These are phyloP conservation scores for Udeniomyces megalosporus DNA, from an alignment of 768 basidiomycete genomes.

Conservation along the genomic window DNA sequence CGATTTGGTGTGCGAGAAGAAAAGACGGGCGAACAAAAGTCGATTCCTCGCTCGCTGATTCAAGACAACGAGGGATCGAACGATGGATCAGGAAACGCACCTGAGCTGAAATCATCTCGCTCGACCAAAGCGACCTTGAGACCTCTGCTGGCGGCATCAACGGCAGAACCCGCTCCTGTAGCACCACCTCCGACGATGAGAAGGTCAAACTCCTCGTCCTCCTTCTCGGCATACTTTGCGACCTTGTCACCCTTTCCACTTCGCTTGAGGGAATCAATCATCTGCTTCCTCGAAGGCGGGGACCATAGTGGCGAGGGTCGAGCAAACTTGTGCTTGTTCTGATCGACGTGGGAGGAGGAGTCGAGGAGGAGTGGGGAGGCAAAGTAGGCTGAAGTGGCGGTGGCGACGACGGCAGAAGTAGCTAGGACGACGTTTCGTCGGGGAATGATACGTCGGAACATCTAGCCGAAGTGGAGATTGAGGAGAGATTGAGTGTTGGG, in stretches of 20 bases:
- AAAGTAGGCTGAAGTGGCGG: not conserved
- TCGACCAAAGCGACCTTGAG: constrained; percentile 87
- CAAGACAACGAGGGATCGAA: no score
- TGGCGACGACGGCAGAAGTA: not conserved
- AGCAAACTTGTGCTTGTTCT: constrained; percentile 1
- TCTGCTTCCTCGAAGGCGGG: constrained; percentile 30
- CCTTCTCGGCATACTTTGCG: constrained; percentile 20
- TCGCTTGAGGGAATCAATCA: constrained; percentile 27
- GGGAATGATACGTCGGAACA: not conserved
- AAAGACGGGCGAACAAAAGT: not conserved
- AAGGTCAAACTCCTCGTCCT: constrained; percentile 53
- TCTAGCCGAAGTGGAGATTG: no score
- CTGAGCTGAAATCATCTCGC: constrained; percentile 75
- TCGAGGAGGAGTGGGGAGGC: not conserved
- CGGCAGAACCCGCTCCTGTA: constrained; percentile 87
- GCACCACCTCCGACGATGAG: constrained; percentile 86
- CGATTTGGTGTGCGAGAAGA: not conserved
- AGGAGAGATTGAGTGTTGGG: no score
- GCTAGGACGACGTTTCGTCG: not conserved
- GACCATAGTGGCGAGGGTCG: constrained; percentile 32
- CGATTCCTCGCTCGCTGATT: no score
- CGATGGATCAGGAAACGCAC: no score
- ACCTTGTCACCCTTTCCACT: constrained; percentile 21
- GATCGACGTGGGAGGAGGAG: not conserved
- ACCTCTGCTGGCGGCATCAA: constrained; percentile 84